These are phyloP conservation scores for Coemansia sp. DNA, from an alignment of 192 early-diverging fungal species.

Conservation along the genomic window DNA sequence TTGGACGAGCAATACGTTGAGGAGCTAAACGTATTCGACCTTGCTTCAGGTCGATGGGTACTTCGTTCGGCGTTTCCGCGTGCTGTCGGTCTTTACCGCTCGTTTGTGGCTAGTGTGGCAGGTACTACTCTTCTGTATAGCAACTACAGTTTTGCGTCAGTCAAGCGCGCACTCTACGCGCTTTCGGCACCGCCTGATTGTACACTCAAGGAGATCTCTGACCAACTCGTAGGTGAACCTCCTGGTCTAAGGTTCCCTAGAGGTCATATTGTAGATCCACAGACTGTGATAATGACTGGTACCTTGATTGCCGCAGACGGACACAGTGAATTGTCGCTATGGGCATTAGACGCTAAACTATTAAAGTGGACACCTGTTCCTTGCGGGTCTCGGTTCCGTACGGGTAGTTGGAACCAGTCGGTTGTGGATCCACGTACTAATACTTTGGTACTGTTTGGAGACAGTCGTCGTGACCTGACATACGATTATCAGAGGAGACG, in stretches of 20 bases:
- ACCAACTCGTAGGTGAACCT: slow-evolving; percentile 66
- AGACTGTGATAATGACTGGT: slow-evolving; percentile 66
- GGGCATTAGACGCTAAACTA: slow-evolving; percentile 64
- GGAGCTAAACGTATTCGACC: slow-evolving; percentile 76
- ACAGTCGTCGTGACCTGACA: slow-evolving; percentile 62
- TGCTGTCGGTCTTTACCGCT: slow-evolving; percentile 77
- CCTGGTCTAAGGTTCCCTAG: slow-evolving; percentile 78
- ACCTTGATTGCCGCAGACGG: slow-evolving; percentile 67
- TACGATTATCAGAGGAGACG: slow-evolving; percentile 80
- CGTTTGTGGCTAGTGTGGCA: slow-evolving; percentile 64
- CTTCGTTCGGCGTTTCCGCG: slow-evolving; percentile 66
- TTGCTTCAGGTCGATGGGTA: slow-evolving; percentile 68
- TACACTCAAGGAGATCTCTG: slow-evolving; percentile 67
- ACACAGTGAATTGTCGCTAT: slow-evolving; percentile 68
- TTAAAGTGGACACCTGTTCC: slow-evolving; percentile 66
- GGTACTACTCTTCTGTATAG: slow-evolving; percentile 69
- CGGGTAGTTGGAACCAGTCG: slow-evolving; percentile 80
- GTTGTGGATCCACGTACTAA: slow-evolving; percentile 63
- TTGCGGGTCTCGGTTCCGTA: slow-evolving; percentile 65
- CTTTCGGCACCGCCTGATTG: slow-evolving; percentile 62
- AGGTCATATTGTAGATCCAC: slow-evolving; percentile 67
- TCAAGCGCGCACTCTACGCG: slow-evolving; percentile 72
- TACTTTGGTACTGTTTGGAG: slow-evolving; percentile 71
- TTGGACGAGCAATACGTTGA: slow-evolving; percentile 73
- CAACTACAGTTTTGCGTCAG: slow-evolving; percentile 74